These are phyloP conservation scores for Trichoderma sp. DNA, from an alignment of 2,329 filamentous ascomycete genomes.

Conservation along the genomic window DNA sequence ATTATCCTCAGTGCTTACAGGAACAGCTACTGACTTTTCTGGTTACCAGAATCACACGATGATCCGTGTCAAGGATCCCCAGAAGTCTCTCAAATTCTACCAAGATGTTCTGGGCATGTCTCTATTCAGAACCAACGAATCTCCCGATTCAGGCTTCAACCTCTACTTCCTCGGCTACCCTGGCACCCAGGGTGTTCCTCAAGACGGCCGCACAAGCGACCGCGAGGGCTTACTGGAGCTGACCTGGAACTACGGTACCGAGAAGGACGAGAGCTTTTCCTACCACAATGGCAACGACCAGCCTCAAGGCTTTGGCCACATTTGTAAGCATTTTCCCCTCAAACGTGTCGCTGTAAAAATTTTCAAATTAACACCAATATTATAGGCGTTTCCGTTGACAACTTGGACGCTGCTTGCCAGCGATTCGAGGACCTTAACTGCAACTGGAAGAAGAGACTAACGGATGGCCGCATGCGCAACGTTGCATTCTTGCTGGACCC, in stretches of 20 bases:
- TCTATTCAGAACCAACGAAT: constrained; percentile 73
- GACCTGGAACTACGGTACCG: constrained; percentile 82
- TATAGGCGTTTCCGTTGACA: constrained; percentile 78
- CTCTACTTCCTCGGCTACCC: constrained; percentile 91
- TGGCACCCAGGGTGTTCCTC: constrained; percentile 56
- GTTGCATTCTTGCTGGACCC: constrained; percentile 91
- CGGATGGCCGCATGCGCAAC: constrained; percentile 90
- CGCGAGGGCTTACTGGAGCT: constrained; percentile 87
- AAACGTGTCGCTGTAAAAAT: not conserved
- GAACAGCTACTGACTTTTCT: not conserved
- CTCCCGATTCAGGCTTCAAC: constrained; percentile 74
- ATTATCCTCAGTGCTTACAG: not conserved
- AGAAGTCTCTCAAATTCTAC: constrained; percentile 78
- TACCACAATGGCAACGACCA: constrained; percentile 94
- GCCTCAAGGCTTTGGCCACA: constrained; percentile 93
- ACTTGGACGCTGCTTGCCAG: constrained; percentile 83
- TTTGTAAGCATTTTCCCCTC: constrained; percentile 61
- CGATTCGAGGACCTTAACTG: constrained; percentile 82
- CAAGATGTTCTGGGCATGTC: constrained; percentile 89
- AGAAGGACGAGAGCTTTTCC: constrained; percentile 79
- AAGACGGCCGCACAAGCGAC: constrained; percentile 60
- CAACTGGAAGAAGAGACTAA: constrained; percentile 93
- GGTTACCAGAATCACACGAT: constrained; percentile 77
- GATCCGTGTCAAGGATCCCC: constrained; percentile 85
- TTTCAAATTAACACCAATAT: constrained; percentile 30